Percentiles rank a stretch among this genome's conserved stretches.
These are phyloP conservation scores for Vigna nakashimae DNA, from an alignment of 306 rosid species.

Conservation along the genomic window DNA sequence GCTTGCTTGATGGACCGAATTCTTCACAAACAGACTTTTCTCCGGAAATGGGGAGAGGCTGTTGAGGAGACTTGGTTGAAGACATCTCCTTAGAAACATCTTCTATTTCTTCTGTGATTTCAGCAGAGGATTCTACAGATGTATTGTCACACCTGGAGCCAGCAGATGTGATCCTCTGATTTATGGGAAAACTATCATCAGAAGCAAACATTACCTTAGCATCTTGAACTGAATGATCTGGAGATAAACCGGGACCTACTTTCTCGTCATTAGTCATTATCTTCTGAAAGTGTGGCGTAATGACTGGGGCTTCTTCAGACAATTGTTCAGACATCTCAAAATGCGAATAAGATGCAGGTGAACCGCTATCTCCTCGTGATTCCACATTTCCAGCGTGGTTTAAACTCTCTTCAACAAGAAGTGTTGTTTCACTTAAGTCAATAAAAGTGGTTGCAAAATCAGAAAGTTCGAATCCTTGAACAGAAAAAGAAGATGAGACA, in stretches of 20 bases:
- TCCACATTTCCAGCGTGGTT: constrained; percentile 51
- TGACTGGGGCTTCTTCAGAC: constrained; percentile 32
- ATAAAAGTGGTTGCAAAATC: constrained; percentile 73
- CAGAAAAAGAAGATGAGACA: constrained; percentile 73
- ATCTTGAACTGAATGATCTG: constrained; percentile 39
- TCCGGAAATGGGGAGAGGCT: constrained; percentile 45
- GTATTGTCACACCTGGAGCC: constrained; percentile 42
- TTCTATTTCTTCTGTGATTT: constrained; percentile 45
- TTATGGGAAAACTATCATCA: constrained; percentile 40
- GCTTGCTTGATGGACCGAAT: constrained; percentile 44
- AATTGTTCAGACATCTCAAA: constrained; percentile 41
- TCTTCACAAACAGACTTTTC: constrained; percentile 51
- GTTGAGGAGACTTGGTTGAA: constrained; percentile 49
- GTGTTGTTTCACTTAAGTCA: constrained; percentile 58
- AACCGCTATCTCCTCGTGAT: constrained; percentile 47
- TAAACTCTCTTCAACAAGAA: constrained; percentile 48
- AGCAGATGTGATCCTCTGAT: constrained; percentile 30
- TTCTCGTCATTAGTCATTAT: constrained; percentile 36
- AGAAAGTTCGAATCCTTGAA: constrained; percentile 72
- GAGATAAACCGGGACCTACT: constrained; percentile 40
- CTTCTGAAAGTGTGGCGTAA: constrained; percentile 25
- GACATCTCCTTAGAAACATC: constrained; percentile 42
- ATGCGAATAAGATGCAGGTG: constrained; percentile 28
- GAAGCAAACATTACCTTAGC: constrained; percentile 36
- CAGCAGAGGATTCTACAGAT: constrained; percentile 45